phyloP scores from a whole-genome alignment of 441 rosid genomes.

The Croton laevigatus region DNA sequence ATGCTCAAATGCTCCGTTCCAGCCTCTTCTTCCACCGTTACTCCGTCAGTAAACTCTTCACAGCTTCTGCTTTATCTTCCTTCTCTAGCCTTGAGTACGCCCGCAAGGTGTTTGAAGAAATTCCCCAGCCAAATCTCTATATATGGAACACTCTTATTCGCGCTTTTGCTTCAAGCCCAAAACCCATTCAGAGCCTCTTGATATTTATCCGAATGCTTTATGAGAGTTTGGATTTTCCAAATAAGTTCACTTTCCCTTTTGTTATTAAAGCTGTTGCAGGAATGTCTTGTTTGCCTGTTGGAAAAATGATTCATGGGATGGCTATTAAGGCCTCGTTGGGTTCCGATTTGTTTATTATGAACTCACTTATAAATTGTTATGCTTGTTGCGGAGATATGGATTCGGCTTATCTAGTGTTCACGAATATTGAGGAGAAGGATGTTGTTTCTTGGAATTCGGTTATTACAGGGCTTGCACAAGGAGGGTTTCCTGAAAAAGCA shows the following conservation, averaged over 20 bases:
- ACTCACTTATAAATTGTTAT: slow-evolving; percentile 58
- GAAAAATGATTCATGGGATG: slow-evolving; percentile 60
- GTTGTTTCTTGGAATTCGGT: slow-evolving; percentile 75
- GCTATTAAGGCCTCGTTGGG: slow-evolving; percentile 44
- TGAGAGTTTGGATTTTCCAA: slow-evolving; percentile 40
- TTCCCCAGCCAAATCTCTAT: slow-evolving; percentile 62
- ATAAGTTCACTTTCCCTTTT: slow-evolving; percentile 65
- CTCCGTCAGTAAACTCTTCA: slow-evolving; percentile 57
- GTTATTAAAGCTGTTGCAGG: slow-evolving; percentile 57
- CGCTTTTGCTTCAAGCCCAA: slow-evolving; percentile 50
- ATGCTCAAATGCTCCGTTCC: slow-evolving; percentile 59
- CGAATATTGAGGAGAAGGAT: slow-evolving; percentile 44
- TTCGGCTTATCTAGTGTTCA: slow-evolving; percentile 49
- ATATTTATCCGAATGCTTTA: slow-evolving; percentile 46
- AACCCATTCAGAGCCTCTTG: slow-evolving; percentile 41
- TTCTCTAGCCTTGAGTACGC: slow-evolving; percentile 62
- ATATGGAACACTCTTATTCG: slow-evolving; percentile 72
- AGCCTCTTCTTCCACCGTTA: slow-evolving; percentile 41
- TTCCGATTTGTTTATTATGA: slow-evolving; percentile 46
- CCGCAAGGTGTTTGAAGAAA: slow-evolving; percentile 61
- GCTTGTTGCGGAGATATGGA: slow-evolving; percentile 51
- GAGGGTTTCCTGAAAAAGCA: slow-evolving; percentile 49
- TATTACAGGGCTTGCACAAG: slow-evolving; percentile 53
- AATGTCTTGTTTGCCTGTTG: slow-evolving; percentile 30
- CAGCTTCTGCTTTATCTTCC: slow-evolving; percentile 30